These are phyloP conservation scores for Sphaerulina vaccinii DNA, from an alignment of 2,329 filamentous ascomycete genomes.

Conservation along the genomic window DNA sequence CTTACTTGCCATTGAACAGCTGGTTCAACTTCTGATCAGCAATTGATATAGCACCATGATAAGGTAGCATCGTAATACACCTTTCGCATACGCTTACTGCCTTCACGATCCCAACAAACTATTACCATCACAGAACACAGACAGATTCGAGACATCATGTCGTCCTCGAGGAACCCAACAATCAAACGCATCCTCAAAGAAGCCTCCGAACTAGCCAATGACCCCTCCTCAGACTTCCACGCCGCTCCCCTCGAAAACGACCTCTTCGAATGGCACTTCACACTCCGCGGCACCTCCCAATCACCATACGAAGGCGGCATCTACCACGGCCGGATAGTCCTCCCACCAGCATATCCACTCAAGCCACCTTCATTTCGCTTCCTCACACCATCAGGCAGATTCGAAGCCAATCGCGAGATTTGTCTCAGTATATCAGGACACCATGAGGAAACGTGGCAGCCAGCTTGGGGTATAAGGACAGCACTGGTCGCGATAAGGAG, in stretches of 20 bases:
- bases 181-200: conserved; percentile 88
- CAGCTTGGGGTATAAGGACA: conserved; percentile 93
- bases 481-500: conserved; percentile 75
- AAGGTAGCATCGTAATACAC: no score
- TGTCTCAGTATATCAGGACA: conserved; percentile 91
- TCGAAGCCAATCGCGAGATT: conserved; percentile 95
- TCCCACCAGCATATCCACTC: conserved; percentile 85
- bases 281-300: conserved; percentile 75
- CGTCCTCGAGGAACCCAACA: conserved; percentile 65
- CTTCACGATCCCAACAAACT: no score
- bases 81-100: no score
- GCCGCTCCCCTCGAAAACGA: conserved; percentile 83
- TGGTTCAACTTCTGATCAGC: no score
- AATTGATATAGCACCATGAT: no score
- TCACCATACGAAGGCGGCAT: conserved; percentile 78
- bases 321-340: conserved; percentile 92
- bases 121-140: no score
- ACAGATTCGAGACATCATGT: no score
- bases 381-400: conserved; percentile 84
- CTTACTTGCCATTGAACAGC: no score
- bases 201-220: conserved; percentile 77
- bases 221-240: conserved; percentile 80
- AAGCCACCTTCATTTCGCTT: conserved; percentile 96
- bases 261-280: conserved; percentile 99
- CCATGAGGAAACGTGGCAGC: conserved; percentile 98